Base-by-base conservation (phyloP, 2,329 filamentous ascomycete species). In the Exophiala sideris region DNA sequence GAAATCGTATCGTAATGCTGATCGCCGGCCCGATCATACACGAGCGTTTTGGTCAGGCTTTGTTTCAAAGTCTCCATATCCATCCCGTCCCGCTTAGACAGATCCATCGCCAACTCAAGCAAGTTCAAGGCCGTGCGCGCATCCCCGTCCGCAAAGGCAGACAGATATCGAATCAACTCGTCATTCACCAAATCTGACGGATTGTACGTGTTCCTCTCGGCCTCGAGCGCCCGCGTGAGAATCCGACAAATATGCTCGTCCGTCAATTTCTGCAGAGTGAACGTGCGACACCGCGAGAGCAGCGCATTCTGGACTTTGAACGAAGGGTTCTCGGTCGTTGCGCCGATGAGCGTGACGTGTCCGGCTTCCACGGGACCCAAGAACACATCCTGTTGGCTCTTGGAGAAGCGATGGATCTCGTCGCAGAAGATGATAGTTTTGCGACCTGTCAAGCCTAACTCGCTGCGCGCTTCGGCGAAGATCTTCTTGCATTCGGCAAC, bases 1-100 rank as follows among this genome's bases (percentile, higher is more conserved):
- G 89, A 95, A 66, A 99, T 97, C 49, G 89, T 94, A 68, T 99
- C 92, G 75, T 97, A 99, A 73, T 97, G 94, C 69, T 96, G 90
- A 71, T 99, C 94, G 48, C 94, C 92, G 0, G 88, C 89, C 50
- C 94, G 85, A 71, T 99, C 94, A 72, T 97, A 97, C 11, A 97
- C 91, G 1, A 97, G 78, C 0, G 92, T 97, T 68, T 91, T 91
- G 2, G 92, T 97, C 8, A 99, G 78, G 2, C 88, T 82, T 1
- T 84, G 77, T 68, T 96, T 96, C 67, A 99, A 83, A 54, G 84
- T 82, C 5, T 87, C 84, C 58, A 86, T 83, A 0, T 89, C 94
- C 59, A 87, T 84, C 8, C 77, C 76, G 0, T 80, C 76, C 5
- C 81, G 79, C 32, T 75, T 79, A 2, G 87, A 85, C 12, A 64